phyloP scores from a whole-genome alignment of 2,329 filamentous ascomycete species.

The Penicillium expansum region DNA sequence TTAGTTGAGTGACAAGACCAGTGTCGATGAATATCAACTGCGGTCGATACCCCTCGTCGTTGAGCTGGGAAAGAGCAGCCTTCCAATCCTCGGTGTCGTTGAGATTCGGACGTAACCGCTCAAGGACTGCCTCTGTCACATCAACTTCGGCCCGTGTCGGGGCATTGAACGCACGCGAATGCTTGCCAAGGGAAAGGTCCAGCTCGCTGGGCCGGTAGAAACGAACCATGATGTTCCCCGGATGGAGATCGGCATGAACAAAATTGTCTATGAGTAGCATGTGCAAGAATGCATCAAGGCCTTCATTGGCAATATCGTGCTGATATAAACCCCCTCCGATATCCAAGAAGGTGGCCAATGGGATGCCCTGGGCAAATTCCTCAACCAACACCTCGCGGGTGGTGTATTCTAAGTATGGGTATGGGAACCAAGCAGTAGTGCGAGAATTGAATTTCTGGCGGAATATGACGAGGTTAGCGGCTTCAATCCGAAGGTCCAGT shows the following conservation, averaged over 20 bases:
- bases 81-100: conserved; percentile 70
- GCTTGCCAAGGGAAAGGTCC: conserved; percentile 56
- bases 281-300: conserved; percentile 89
- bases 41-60: conserved; percentile 83
- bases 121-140: conserved; percentile 82
- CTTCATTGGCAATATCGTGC: conserved; percentile 90
- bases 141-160: conserved; percentile 59
- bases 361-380: conserved; percentile 93
- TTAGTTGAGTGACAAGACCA: conserved; percentile 90
- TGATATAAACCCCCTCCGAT: conserved; percentile 91
- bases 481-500: conserved; percentile 89
- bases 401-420: conserved; percentile 87
- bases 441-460: conserved; percentile 85
- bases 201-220: conserved; percentile 84
- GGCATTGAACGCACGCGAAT: conserved; percentile 42
- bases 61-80: conserved; percentile 70
- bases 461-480: conserved; percentile 82
- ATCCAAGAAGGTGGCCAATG: conserved; percentile 82
- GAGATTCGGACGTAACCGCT: conserved; percentile 71
- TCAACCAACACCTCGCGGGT: conserved; percentile 91
- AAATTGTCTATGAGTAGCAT: conserved; percentile 99
- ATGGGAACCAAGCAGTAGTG: conserved; percentile 94
- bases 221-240: conserved; percentile 98
- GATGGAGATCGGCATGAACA: conserved; percentile 92
- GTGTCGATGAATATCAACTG: conserved; percentile 98